These are phyloP conservation scores for Herpetospermum pedunculosum DNA, from an alignment of 306 rosid species.

Conservation along the genomic window DNA sequence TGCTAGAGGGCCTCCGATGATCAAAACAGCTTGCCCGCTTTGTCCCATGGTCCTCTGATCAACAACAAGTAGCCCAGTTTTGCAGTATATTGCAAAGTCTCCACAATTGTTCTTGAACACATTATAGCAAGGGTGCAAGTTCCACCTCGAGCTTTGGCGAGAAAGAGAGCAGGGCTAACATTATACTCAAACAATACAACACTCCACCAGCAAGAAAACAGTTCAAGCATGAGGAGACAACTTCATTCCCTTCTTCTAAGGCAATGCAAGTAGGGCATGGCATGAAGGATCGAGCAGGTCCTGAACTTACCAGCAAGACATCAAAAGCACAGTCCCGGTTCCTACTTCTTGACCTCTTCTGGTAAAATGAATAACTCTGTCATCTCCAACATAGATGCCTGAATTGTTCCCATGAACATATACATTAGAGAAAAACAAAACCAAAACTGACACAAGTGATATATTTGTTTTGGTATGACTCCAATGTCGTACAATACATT, in stretches of 20 bases:
- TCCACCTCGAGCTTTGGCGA: slow-evolving; percentile 88
- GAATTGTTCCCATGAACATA: neutral
- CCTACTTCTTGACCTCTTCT: slow-evolving; percentile 94
- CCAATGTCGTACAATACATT: neutral
- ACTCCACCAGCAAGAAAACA: slow-evolving; percentile 84
- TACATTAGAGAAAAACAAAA: neutral
- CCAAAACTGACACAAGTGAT: neutral
- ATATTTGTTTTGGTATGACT: neutral
- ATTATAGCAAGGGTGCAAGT: slow-evolving; percentile 85
- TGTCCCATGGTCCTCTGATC: slow-evolving; percentile 58
- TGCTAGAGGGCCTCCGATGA: slow-evolving; percentile 87
- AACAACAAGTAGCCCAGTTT: slow-evolving; percentile 69
- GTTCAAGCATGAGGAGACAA: slow-evolving; percentile 61
- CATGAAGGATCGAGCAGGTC: slow-evolving; percentile 34
- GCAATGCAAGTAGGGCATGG: slow-evolving; percentile 47
- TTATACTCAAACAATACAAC: slow-evolving; percentile 78
- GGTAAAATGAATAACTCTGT: slow-evolving; percentile 79
- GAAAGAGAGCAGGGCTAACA: slow-evolving; percentile 56
- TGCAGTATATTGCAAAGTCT: slow-evolving; percentile 92
- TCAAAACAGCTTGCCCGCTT: slow-evolving; percentile 80
- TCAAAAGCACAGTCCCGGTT: slow-evolving; percentile 78
- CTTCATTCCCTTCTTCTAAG: slow-evolving; percentile 40
- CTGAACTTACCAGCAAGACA: slow-evolving; percentile 65
- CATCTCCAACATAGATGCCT: slow-evolving; percentile 75
- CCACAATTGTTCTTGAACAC: slow-evolving; percentile 86